Percentiles rank a stretch among this genome's conserved stretches.
Evolutionary conservation across 352 stramenopile genomes (phyloP).

Genomic region (Pythium volutum): DNA sequence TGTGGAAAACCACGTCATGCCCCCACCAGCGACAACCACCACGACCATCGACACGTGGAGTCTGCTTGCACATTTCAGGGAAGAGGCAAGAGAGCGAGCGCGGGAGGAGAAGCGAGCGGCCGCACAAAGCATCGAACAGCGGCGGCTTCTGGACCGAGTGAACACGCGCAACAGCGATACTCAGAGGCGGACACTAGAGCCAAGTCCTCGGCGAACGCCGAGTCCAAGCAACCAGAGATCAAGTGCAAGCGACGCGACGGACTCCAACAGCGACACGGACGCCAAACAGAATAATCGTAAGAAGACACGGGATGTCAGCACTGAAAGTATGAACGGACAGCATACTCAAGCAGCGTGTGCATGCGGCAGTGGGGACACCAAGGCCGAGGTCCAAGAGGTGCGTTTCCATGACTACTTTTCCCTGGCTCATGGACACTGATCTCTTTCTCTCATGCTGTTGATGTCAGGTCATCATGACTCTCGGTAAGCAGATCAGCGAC

Average conservation of each 20-base stretch:
- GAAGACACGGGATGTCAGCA: background rate
- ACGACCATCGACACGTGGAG: slow-evolving; percentile 15
- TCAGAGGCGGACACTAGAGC: background rate
- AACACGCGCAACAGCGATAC: background rate
- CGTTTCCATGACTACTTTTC: background rate
- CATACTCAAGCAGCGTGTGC: background rate
- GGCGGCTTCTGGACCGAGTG: background rate
- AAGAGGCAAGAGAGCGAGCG: slow-evolving; percentile 8
- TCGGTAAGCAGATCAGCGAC: slow-evolving; percentile 27
- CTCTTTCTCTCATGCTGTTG: background rate
- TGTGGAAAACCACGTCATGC: slow-evolving; percentile 22
- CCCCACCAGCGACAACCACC: background rate
- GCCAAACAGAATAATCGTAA: background rate
- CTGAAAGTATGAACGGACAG: background rate
- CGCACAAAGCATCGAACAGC: background rate
- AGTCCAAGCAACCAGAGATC: slow-evolving; percentile 9
- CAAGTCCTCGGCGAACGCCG: background rate
- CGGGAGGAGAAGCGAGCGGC: slow-evolving; percentile 5
- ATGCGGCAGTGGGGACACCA: slow-evolving; percentile 15
- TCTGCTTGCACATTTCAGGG: slow-evolving; percentile 16
- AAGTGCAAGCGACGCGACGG: slow-evolving; percentile 3
- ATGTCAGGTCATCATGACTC: slow-evolving; percentile 18
- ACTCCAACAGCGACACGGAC: slow-evolving; percentile 10
- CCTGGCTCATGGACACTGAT: too few relatives aligned
- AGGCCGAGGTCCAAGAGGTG: slow-evolving; percentile 26